These are phyloP conservation scores for Aspergillus affinis DNA, from an alignment of 495 filamentous ascomycete species.

Conservation along the genomic window DNA sequence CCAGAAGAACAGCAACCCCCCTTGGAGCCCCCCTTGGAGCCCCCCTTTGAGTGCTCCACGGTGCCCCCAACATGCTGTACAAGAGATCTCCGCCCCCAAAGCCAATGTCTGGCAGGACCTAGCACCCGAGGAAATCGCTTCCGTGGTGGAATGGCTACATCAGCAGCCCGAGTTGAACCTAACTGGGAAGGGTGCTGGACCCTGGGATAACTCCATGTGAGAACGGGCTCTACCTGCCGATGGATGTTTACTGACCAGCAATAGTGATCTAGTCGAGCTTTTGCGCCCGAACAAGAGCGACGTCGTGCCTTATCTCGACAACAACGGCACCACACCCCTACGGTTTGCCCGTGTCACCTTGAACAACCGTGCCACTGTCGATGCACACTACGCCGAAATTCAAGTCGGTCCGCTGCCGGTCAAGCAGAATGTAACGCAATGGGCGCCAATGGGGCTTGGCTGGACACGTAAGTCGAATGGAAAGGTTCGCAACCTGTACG, in stretches of 20 bases:
- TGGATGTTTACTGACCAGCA: background rate
- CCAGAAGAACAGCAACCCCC: too few species aligned
- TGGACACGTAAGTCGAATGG: slow-evolving; percentile 18
- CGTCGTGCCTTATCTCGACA: slow-evolving; percentile 12
- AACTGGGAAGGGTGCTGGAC: slow-evolving; percentile 12
- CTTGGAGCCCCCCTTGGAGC: slow-evolving; percentile 1
- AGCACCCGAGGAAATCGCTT: slow-evolving; percentile 15
- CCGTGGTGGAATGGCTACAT: slow-evolving; percentile 18
- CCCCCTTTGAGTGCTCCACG: slow-evolving; percentile 1
- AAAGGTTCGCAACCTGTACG: slow-evolving; percentile 17
- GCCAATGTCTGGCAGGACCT: slow-evolving; percentile 18
- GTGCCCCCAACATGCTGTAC: slow-evolving; percentile 11
- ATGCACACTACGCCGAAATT: slow-evolving; percentile 17
- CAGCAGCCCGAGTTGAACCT: slow-evolving; percentile 14
- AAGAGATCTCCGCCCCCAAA: slow-evolving; percentile 17
- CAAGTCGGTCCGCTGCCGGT: slow-evolving; percentile 16
- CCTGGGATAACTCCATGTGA: slow-evolving; percentile 23
- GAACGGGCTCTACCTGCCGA: background rate
- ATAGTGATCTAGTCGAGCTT: slow-evolving; percentile 19
- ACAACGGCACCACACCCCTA: background rate
- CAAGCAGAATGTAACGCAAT: background rate
- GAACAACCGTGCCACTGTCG: slow-evolving; percentile 15
- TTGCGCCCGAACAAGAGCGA: slow-evolving; percentile 20
- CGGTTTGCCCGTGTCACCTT: slow-evolving; percentile 18
- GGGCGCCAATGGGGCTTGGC: slow-evolving; percentile 14